A percentile compares a stretch with the other conserved stretches of the same genome.
Evolutionary conservation across 2,329 filamentous ascomycete genomes (phyloP).

Genomic region (Pseudogymnoascus sp.): DNA sequence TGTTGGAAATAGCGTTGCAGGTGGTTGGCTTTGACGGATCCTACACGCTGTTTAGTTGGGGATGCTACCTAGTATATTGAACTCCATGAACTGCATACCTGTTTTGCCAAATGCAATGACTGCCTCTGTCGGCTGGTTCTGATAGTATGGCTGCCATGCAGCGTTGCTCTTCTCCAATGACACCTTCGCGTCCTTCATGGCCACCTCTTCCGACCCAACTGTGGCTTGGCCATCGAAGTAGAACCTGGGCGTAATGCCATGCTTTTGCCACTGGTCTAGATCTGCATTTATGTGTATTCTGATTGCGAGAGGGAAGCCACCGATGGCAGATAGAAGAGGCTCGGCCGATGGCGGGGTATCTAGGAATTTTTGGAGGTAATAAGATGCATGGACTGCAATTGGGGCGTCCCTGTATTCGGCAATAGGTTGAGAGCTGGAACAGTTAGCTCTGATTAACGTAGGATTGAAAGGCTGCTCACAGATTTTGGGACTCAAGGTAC

Average conservation of each 20-base stretch:
- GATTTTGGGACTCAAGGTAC: slow-evolving; percentile 3
- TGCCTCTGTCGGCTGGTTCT: slow-evolving; percentile 68
- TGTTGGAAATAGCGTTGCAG: slow-evolving; percentile 71
- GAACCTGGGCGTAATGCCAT: slow-evolving; percentile 72
- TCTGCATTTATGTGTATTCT: slow-evolving; percentile 67
- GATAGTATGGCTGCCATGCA: slow-evolving; percentile 83
- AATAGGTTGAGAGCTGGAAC: slow-evolving; percentile 41
- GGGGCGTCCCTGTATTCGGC: slow-evolving; percentile 64
- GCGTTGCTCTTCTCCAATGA: slow-evolving; percentile 64
- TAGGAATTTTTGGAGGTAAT: slow-evolving; percentile 77
- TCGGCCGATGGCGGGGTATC: slow-evolving; percentile 65
- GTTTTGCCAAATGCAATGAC: slow-evolving; percentile 81
- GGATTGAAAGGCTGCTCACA: not conserved
- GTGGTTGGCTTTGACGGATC: slow-evolving; percentile 60
- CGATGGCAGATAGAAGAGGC: slow-evolving; percentile 81
- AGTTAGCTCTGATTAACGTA: not conserved
- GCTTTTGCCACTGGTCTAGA: slow-evolving; percentile 60
- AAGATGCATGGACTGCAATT: slow-evolving; percentile 80
- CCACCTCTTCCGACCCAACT: slow-evolving; percentile 63
- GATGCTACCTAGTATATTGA: not conserved
- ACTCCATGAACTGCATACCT: slow-evolving; percentile 43
- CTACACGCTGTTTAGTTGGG: slow-evolving; percentile 38
- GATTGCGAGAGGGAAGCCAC: slow-evolving; percentile 76
- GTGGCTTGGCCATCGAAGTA: slow-evolving; percentile 85
- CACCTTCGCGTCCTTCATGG: slow-evolving; percentile 53